Evolutionary conservation across 2,329 filamentous ascomycete genomes (phyloP).

Genomic region (Fusarium sp.): DNA sequence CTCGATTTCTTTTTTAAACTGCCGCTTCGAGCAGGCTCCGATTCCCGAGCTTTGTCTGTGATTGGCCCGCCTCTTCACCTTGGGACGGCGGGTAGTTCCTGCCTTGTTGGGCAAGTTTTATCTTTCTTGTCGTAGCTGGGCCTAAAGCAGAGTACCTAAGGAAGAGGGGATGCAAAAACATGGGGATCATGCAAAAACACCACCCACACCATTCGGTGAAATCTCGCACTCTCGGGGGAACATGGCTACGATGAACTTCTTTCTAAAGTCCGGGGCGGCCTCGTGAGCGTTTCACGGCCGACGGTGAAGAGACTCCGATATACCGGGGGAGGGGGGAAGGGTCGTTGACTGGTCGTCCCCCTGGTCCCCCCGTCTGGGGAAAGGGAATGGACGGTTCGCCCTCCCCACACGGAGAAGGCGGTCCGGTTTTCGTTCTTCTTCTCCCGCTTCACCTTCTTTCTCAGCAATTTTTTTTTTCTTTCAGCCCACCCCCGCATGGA

Average conservation of each 20-base stretch:
- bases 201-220: conserved; percentile 26
- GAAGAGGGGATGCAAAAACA: not conserved
- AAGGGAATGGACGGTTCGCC: conserved; percentile 1
- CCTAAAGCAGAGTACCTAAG: not conserved
- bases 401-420: conserved; percentile 6
- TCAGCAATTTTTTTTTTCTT: conserved; percentile 1
- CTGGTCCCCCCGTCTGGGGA: conserved; percentile 28
- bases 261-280: conserved; percentile 3
- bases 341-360: not conserved
- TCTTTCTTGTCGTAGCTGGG: conserved; percentile 17
- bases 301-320: conserved; percentile 32
- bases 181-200: conserved; percentile 8
- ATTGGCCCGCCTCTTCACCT: conserved; percentile 39
- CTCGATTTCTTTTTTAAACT: not conserved
- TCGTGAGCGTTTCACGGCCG: conserved; percentile 21
- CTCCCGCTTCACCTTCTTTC: not conserved
- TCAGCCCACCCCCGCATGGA: conserved; percentile 40
- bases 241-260: not conserved
- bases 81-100: conserved; percentile 19
- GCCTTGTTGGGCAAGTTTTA: conserved; percentile 36
- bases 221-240: conserved; percentile 34
- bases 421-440: conserved; percentile 3
- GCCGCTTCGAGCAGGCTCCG: conserved; percentile 8
- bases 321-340: conserved; percentile 29
- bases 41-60: conserved; percentile 5